Evolutionary conservation across 306 rosid species (phyloP).

Genomic region (Begonia masoniana): DNA sequence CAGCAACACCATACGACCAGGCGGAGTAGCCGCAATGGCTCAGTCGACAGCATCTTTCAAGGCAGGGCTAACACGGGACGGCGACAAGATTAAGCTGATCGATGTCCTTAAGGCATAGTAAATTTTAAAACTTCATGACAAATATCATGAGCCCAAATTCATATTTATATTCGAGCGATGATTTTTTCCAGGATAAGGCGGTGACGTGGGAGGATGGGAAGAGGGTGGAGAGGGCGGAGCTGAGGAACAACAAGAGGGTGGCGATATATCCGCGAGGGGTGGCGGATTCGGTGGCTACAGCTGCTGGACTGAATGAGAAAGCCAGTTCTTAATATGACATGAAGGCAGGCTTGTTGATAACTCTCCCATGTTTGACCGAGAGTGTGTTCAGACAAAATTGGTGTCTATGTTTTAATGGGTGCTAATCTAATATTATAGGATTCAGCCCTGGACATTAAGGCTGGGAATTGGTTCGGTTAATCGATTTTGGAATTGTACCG

Average conservation of each 20-base stretch:
- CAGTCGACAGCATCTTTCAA: slow-evolving; percentile 51
- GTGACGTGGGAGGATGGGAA: slow-evolving; percentile 43
- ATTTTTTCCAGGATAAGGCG: slow-evolving; percentile 28
- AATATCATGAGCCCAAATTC: too few relatives aligned
- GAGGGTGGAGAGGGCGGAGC: slow-evolving; percentile 49
- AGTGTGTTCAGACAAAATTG: too few relatives aligned
- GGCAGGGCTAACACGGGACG: slow-evolving; percentile 11
- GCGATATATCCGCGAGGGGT: slow-evolving; percentile 43
- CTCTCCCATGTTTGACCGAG: too few relatives aligned
- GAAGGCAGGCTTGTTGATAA: too few relatives aligned
- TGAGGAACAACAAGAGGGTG: slow-evolving; percentile 32
- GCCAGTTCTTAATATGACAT: not conserved
- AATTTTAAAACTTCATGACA: too few relatives aligned
- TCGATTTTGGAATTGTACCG: too few relatives aligned
- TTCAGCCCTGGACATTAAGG: too few relatives aligned
- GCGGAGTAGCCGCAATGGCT: slow-evolving; percentile 45
- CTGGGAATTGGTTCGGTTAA: too few relatives aligned
- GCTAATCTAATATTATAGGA: too few relatives aligned
- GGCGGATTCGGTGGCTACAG: slow-evolving; percentile 48
- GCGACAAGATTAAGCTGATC: slow-evolving; percentile 43
- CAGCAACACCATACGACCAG: slow-evolving; percentile 21
- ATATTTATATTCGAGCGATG: too few relatives aligned
- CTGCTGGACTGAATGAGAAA: slow-evolving; percentile 52
- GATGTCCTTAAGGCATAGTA: slow-evolving; percentile 26
- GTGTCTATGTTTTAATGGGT: too few relatives aligned